Evolutionary conservation across 202 grass and related monocot species (phyloP), one percentile per base, ranked within the genome.

Genomic region (Eragrostis tef): DNA sequence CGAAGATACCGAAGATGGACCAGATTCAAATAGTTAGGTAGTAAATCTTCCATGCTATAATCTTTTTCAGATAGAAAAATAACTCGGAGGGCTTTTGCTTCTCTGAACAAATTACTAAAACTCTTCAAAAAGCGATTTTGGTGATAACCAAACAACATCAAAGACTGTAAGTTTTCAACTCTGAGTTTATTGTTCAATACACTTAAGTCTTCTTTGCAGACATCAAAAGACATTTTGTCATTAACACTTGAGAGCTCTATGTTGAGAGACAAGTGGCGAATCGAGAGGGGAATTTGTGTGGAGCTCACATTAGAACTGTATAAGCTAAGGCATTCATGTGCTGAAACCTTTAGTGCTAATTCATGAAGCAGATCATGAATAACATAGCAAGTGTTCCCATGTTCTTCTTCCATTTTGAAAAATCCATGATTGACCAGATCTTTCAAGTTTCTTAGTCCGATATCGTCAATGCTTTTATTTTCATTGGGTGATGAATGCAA

Each of bases 141-240:
- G 10, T 52, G 10, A n/a, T 5, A 0, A 9, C 70, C 70, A 36
- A 53, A 73, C 1, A 82, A 27, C 69, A 71, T 56, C 17, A 82
- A 56, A 82, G 66, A 25, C 3, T 45, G 47, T 1, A 82, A 21
- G 26, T 82, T 82, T 53, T 82, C 21, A 71, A 39, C 43, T 73
- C 73, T 62, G 0, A 45, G 3, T 14, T 16, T 73, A n/a, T 71
- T n/a, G 14, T 14, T 16, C 5, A 82, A 4, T 44, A 19, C 14
- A 17, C n/a, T 25, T 0, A 69, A 14, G 0, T 69, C 42, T 11
- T 47, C 46, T 11, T 7, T 69, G 5, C 13, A 69, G 0, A 24
- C 0, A 24, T 68, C 41, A 24, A 68, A 68, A 45, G n/a, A 24
- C n/a, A 68, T 3, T 46, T n/a, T 68, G 22, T 68, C 65, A 19